A percentile compares a stretch with the other conserved stretches of the same genome.
phyloP scores from a whole-genome alignment of 495 filamentous ascomycete species.

The Mytilinidion resinicola region DNA sequence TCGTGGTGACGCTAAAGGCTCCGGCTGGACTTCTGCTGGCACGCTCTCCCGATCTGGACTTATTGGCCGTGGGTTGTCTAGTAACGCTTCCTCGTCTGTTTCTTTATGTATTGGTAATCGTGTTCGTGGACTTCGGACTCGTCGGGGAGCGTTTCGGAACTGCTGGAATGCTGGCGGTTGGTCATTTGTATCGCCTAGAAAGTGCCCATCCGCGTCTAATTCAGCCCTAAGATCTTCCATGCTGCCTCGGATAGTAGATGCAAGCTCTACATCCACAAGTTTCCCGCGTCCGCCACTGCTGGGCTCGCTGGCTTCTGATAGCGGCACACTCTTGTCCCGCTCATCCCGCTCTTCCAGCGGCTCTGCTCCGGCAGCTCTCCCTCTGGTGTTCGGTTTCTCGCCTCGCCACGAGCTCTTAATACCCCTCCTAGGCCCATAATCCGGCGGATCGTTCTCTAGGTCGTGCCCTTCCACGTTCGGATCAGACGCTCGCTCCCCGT shows the following conservation, averaged over 20 bases:
- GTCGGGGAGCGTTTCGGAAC: slow-evolving; percentile 54
- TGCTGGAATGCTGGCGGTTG: slow-evolving; percentile 81
- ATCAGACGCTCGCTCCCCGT: slow-evolving; percentile 34
- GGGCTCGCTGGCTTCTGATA: slow-evolving; percentile 34
- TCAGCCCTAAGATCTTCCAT: slow-evolving; percentile 44
- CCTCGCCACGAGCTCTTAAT: slow-evolving; percentile 57
- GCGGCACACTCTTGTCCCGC: slow-evolving; percentile 27
- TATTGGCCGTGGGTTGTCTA: slow-evolving; percentile 36
- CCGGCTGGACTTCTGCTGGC: slow-evolving; percentile 44
- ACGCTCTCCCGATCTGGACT: slow-evolving; percentile 43
- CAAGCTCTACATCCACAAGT: slow-evolving; percentile 85
- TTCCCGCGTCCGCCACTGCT: slow-evolving; percentile 57
- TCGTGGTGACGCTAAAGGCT: slow-evolving; percentile 45
- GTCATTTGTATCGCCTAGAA: slow-evolving; percentile 59
- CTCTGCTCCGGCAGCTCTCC: slow-evolving; percentile 29
- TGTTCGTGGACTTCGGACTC: slow-evolving; percentile 15
- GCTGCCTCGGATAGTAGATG: slow-evolving; percentile 49
- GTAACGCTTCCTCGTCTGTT: slow-evolving; percentile 40
- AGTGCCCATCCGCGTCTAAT: slow-evolving; percentile 32
- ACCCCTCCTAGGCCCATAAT: slow-evolving; percentile 41
- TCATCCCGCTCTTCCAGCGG: slow-evolving; percentile 35
- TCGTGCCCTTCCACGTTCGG: slow-evolving; percentile 28
- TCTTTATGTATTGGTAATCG: slow-evolving; percentile 41
- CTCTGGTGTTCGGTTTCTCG: slow-evolving; percentile 35
- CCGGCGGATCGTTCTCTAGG: slow-evolving; percentile 21